Base-by-base conservation (phyloP, 495 filamentous ascomycete species). In the Lichina pygmaea region DNA sequence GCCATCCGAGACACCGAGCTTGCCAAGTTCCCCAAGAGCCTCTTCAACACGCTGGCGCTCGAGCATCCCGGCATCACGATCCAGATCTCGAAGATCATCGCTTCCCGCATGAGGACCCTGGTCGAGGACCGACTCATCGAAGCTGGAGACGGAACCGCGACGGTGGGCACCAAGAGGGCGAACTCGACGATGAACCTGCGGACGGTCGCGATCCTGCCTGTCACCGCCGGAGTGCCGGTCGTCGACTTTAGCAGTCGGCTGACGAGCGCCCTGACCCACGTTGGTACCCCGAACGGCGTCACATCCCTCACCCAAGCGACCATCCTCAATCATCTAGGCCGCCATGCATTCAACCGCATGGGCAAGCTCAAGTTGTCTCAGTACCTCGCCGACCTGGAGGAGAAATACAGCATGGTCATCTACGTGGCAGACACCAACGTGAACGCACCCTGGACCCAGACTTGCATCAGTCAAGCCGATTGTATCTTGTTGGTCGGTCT, bases 61-160 rank as follows among this genome's bases (percentile, higher is more conserved):
- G 91, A 95, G 57, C 91, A 97, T 55, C 86, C 91, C 7, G 91
- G 85, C 13, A 94, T 97, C 56, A 95, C 89, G 0, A 95, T 97
- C 50, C 92, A 94, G 59, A 92, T 97, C 10, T 95, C 91, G 4
- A 97, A 94, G 59, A 85, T 97, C 49, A 94, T 97, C 54, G 89
- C 89, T 0, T 81, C 86, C 37, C 72, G 91, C 8, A 97, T 95
- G 89, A 70, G 86, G 47, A 70, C 82, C 31, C 53, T 94, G 50
- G 71, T 93, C 6, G 84, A 95, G 50, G 78, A 78, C 53, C 79
- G 78, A 16, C 51, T 78, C n/a, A 66, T 70, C 32, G 81, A 77
- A 52, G 50, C 57, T 36, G 52, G 52, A 8, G 59, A 64, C 13
- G 68, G 60, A 41, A 62, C 55, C 9, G 54, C 60, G 33, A 55